Evolutionary conservation across 148 eudicot species (phyloP), one percentile per base, ranked within the genome.

Genomic region (Tetragonia tetragonoides): DNA sequence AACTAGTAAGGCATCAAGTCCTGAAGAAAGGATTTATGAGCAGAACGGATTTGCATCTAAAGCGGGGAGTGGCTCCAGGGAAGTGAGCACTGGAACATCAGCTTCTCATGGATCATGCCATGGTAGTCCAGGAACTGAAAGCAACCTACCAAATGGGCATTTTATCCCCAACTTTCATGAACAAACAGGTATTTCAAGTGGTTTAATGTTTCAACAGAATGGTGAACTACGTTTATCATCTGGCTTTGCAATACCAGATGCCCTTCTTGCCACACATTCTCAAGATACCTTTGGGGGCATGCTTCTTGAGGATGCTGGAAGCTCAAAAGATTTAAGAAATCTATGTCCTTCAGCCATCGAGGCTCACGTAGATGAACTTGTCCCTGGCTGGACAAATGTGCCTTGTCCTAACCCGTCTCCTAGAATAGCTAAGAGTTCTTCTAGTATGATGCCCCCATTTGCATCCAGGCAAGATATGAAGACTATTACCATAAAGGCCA

Each of bases 81-180:
- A 87, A 82, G 91, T 85, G 77, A 93, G 98, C 81, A 77, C 85
- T 3, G 95, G 97, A 40, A 85, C 89, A 44, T 90, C 94, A n/a
- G 88, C 90, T 66, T 94, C 98, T 59, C 90, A 89, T 70, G 91
- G 90, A 69, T 92, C 98, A 40, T 87, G 88, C 80, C 96, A 88
- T 49, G 89, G 89, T 68, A 88, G 91, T 71, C 84, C 84, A 5
- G 85, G 82, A 70, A 79, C 75, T 72, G 90, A 89, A 82, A 85
- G 81, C 71, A 88, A 84, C 46, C 85, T 82, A 12, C 87, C 78
- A 57, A 83, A 82, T 37, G 88, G 86, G 51, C 84, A 38, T 0
- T 81, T 59, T 46, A 79, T 76, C 77, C 80, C 85, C 44, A 77
- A 75, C 62, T 57, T 82, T 21, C 75, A 72, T 14, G 89, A 90